Base-by-base conservation (phyloP, 371 early-diverging fungal genomes). In the Mortierella sp. region DNA sequence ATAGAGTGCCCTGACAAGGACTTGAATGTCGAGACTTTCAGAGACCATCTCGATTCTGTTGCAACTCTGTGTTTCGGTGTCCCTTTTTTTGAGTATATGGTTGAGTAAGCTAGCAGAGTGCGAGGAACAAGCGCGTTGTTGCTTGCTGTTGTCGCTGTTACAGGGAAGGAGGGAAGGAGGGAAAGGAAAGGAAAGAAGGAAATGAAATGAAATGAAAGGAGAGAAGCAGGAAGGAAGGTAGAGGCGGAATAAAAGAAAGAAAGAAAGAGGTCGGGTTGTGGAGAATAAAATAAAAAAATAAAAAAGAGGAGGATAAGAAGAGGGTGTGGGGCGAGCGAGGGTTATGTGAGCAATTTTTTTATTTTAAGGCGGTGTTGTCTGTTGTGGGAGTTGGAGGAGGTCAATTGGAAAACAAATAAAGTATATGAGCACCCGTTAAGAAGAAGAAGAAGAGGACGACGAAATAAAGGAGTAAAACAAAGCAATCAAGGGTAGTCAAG, bases 1-100 rank as follows among this genome's bases (percentile, higher is more conserved):
- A 49, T 78, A 78, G 32, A 78, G 70, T 4, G 78, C 78, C 51
- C 70, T 70, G 54, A 73, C 78, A 3, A 78, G 70, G 67, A 78
- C 51, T 35, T 70, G 63, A 11, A 64, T 35, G 47, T 70, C 71
- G 47, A 70, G 57, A 49, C 60, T 70, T 24, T 70, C 71, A 22
- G 71, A 70, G 49, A 70, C 64, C 71, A 70, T 70, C 12, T 28
- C 59, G 30, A 1, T 14, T 62, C 24, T 52, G 26, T 43, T 16
- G n/a, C 37, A 16, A 18, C 45, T 32, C 35, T 45, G 22, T 52
- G 37, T 32, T 55, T 52, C 24, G 57, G 51, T 47, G 9, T 45
- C 2, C 3, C 18, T 3, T 45, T 45, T 45, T 45, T 45, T 45
- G 18, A 45, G 47, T 45, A 16, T 4, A 14, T 12, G 16, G 47